Base-by-base conservation (phyloP, 441 rosid genomes). In the Pelargonium cotyledonis region DNA sequence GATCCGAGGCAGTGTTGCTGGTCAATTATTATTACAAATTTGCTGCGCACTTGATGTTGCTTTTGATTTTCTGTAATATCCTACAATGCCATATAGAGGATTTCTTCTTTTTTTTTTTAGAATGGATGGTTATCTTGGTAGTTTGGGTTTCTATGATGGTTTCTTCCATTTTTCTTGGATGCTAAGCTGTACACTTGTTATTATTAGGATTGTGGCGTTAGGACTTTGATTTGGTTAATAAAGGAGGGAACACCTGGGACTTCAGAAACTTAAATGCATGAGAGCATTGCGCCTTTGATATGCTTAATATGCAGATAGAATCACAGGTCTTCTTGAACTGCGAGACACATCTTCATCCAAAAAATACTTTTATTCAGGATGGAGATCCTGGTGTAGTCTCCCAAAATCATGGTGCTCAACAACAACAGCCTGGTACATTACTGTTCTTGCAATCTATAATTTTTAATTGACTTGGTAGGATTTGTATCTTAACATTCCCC, bases 341-440 rank as follows among this genome's bases (percentile, higher is more conserved):
- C 14, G 83, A 76, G 79, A 80, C 75, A 51, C 84, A 77, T 58
- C 29, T 75, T 72, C 75, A 77, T 58, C 81, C 77, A 49, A 89
- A 78, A 66, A 88, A 70, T 47, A 15, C 46, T 71, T 65, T 74
- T 57, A 73, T 78, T 81, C 86, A 78, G 79, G 81, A 77, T 70
- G 84, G 74, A 72, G 83, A 79, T 73, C 81, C 81, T 8, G 69
- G 66, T 68, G 62, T 82, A 55, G 68, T 70, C 9, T 73, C 87
- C 61, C 73, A 78, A 8, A 74, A 76, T 74, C 71, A 62, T 74
- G 75, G 65, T 65, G 64, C 68, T 60, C 78, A 72, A 65, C 86
- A 31, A 31, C 35, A 82, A 63, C 82, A 70, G 75, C 88, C 91
- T 67, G 90, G 99, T 90, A 79, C 73, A 80, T 65, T 73, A 63